Evolutionary conservation across 2,329 filamentous ascomycete genomes (phyloP).

Genomic region (Torrubiellomyces zombiae): DNA sequence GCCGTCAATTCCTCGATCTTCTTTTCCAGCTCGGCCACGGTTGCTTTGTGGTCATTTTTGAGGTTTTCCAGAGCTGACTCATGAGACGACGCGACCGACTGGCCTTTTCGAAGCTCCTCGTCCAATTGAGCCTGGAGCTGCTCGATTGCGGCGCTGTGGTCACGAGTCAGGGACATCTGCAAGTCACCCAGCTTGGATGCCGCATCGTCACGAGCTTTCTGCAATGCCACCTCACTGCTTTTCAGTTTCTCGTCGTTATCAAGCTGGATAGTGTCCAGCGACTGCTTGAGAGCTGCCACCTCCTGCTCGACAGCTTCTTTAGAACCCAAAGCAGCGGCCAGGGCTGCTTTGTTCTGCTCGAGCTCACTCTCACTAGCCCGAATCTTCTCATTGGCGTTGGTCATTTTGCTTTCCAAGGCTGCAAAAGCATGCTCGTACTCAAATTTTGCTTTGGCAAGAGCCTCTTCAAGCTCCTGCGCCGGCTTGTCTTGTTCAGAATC

Average conservation of each 20-base stretch:
- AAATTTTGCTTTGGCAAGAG: slow-evolving; percentile 30
- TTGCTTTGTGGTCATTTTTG: slow-evolving; percentile 30
- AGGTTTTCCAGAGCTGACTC: slow-evolving; percentile 33
- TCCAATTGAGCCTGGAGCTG: slow-evolving; percentile 37
- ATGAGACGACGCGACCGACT: slow-evolving; percentile 26
- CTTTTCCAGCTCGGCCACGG: slow-evolving; percentile 31
- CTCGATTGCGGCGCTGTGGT: slow-evolving; percentile 30
- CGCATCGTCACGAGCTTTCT: slow-evolving; percentile 28
- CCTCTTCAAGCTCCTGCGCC: slow-evolving; percentile 23
- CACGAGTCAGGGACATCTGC: slow-evolving; percentile 28
- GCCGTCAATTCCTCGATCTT: slow-evolving; percentile 36
- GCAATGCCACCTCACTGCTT: slow-evolving; percentile 15
- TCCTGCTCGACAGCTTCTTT: slow-evolving; percentile 32
- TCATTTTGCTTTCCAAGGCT: slow-evolving; percentile 27
- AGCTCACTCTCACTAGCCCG: slow-evolving; percentile 33
- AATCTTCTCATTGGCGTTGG: slow-evolving; percentile 33
- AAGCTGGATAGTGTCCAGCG: slow-evolving; percentile 26
- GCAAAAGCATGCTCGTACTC: slow-evolving; percentile 32
- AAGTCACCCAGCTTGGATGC: slow-evolving; percentile 31
- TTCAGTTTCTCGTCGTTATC: slow-evolving; percentile 18
- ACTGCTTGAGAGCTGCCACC: slow-evolving; percentile 29
- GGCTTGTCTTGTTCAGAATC: slow-evolving; percentile 23
- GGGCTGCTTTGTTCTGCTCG: slow-evolving; percentile 29
- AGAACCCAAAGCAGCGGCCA: slow-evolving; percentile 28
- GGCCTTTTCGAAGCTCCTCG: slow-evolving; percentile 29